Base-by-base conservation (phyloP, 352 stramenopile genomes). In the Pythium chondricola region DNA sequence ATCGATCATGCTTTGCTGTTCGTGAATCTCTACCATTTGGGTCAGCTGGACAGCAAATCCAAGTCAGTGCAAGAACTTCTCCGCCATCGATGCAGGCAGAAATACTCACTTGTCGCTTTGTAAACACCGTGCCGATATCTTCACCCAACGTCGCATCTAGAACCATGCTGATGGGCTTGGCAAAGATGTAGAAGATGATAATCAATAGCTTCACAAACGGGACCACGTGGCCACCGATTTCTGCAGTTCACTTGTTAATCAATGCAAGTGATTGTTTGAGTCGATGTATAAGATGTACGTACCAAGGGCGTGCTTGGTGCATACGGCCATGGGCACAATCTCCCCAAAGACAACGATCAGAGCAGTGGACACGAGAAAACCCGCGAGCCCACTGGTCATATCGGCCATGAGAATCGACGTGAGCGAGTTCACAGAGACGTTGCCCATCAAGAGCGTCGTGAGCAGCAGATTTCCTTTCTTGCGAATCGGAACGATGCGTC, bases 1-100 rank as follows among this genome's bases (percentile, higher is more conserved):
- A 70, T 98, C 80, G 29, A 99, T 85, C 53, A 94, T 85, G 35
- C 92, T 73, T 52, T 97, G 66, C 56, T 96, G 76, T 6, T 98
- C 88, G 68, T 99, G 96, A 53, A 99, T 96, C 45, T 98, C 80
- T 35, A 99, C 85, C 48, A 99, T 87, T 56, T 98, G 95, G 0
- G 76, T 67, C 46, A 99, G 87, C 85, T 99, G 22, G 20, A 35
- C 30, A 43, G 7, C 6, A 14, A 41, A 18, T 41, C 8, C 16
- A 21, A 9, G 6, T 22, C 16, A 20, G 33, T 2, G 14, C 22
- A 9, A 13, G 33, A 22, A 21, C 13, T 22, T 1, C 6, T 16
- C 33, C 33, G 22, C 16, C 13, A 16, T 35, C 5, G 22, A 13
- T 10, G 16, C n/a, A 35, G 13, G 16, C 22, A 27, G 6, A 18